Percentiles rank a stretch among this genome's conserved stretches.
Conservation (phyloP, 148 eudicot species). For the Euryodendron excelsum region DNA sequence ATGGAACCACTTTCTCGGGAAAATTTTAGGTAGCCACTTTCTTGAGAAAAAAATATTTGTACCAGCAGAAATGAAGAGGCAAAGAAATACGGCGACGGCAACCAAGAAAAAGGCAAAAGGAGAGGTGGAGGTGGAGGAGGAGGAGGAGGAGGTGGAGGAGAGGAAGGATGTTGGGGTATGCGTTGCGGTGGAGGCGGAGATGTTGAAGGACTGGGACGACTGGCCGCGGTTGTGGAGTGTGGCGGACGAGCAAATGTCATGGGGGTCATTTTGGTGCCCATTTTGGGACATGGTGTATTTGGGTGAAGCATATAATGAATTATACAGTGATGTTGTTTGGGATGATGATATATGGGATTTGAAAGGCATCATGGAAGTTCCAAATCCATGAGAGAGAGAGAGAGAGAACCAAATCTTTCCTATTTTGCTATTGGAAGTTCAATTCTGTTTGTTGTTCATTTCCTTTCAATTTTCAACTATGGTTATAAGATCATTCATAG, state of each 20-base stretch:
- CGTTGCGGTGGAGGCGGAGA: slow-evolving; percentile 15
- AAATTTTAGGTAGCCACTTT: neutral
- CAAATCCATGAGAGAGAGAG: slow-evolving; percentile 14
- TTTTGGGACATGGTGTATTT: slow-evolving; percentile 41
- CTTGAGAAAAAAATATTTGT: neutral
- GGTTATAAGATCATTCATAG: no score
- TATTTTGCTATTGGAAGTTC: no score
- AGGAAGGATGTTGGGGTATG: neutral
- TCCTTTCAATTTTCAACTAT: no score
- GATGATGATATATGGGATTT: slow-evolving; percentile 56
- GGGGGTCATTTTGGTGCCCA: slow-evolving; percentile 56
- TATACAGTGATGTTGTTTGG: slow-evolving; percentile 43
- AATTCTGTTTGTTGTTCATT: no score
- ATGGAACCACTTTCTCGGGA: neutral
- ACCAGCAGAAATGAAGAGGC: slow-evolving; percentile 18
- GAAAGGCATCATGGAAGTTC: slow-evolving; percentile 28
- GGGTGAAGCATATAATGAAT: slow-evolving; percentile 16
- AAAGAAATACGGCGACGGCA: neutral
- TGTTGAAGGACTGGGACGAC: slow-evolving; percentile 25
- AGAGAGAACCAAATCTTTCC: no score
- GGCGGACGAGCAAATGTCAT: slow-evolving; percentile 63
- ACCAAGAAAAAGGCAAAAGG: slow-evolving; percentile 13
- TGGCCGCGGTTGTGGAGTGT: slow-evolving; percentile 27
- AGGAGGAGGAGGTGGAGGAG: slow-evolving; percentile 13
- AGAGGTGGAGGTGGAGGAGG: slow-evolving; percentile 5